These are phyloP conservation scores for Syncephalastrum monosporum DNA, from an alignment of 371 early-diverging fungal species.

Conservation along the genomic window DNA sequence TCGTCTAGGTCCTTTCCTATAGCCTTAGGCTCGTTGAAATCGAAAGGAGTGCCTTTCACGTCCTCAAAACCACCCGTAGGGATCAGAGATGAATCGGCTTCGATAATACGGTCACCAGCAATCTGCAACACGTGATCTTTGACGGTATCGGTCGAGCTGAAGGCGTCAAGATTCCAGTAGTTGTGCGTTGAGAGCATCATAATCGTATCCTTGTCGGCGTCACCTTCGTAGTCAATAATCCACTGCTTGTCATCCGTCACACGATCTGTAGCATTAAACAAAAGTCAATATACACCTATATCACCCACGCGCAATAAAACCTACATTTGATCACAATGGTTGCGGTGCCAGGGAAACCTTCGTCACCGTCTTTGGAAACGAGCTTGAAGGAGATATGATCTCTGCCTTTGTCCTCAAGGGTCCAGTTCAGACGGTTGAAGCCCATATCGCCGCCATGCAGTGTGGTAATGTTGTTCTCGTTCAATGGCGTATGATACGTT, in stretches of 20 bases:
- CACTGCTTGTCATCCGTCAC: constrained; percentile 23
- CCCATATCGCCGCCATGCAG: constrained; percentile 26
- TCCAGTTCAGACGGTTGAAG: constrained; percentile 22
- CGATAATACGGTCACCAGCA: constrained; percentile 19
- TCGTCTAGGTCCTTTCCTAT: constrained; percentile 18
- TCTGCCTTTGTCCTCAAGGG: constrained; percentile 19
- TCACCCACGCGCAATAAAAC: neutral
- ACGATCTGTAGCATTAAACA: constrained; percentile 3
- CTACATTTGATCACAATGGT: constrained; percentile 16
- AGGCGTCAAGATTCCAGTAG: constrained; percentile 24
- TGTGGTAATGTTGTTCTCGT: constrained; percentile 20
- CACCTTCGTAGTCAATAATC: constrained; percentile 18
- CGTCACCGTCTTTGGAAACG: constrained; percentile 17
- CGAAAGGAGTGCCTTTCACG: constrained; percentile 18
- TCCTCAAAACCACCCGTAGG: constrained; percentile 18
- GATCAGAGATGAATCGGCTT: constrained; percentile 13
- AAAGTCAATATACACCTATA: too few species aligned
- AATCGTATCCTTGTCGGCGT: constrained; percentile 17
- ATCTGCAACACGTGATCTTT: constrained; percentile 25
- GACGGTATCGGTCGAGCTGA: constrained; percentile 18
- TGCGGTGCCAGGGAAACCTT: constrained; percentile 26
- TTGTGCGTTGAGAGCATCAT: constrained; percentile 23
- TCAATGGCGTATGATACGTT: constrained; percentile 20
- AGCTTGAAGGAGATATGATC: constrained; percentile 14
- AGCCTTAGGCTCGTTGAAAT: constrained; percentile 20